phyloP scores from a whole-genome alignment of 2,329 filamentous ascomycete genomes.

The Sordariomycetes sp. region DNA sequence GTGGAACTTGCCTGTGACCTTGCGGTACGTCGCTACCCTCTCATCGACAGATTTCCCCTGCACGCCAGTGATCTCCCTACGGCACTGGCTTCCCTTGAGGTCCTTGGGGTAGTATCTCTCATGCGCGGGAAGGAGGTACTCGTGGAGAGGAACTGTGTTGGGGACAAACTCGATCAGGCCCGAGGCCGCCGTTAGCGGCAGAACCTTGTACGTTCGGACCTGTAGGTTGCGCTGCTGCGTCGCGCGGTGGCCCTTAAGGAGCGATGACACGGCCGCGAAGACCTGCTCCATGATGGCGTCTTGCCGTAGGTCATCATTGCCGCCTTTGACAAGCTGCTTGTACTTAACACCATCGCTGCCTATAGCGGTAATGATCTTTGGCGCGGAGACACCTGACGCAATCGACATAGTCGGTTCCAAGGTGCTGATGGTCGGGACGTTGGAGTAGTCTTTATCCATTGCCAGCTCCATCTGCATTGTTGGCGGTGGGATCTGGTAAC shows the following conservation, averaged over 20 bases:
- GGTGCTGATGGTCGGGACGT: conserved; percentile 61
- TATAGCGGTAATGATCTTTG: conserved; percentile 81
- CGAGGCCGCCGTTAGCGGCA: conserved; percentile 73
- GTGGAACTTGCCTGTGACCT: conserved; percentile 71
- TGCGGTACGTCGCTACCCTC: conserved; percentile 65
- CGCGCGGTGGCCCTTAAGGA: conserved; percentile 74
- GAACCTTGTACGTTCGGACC: conserved; percentile 93
- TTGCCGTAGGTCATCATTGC: conserved; percentile 90
- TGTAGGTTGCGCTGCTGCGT: conserved; percentile 82
- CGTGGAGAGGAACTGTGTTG: conserved; percentile 83
- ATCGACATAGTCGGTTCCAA: conserved; percentile 72
- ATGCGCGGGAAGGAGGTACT: conserved; percentile 87
- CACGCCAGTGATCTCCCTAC: conserved; percentile 67
- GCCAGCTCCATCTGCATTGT: conserved; percentile 78
- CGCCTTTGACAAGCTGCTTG: conserved; percentile 90
- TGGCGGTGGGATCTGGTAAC: conserved; percentile 69
- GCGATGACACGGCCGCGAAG: conserved; percentile 86
- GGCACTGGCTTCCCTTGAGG: conserved; percentile 62
- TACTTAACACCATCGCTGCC: conserved; percentile 69
- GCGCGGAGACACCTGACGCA: conserved; percentile 81
- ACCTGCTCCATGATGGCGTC: conserved; percentile 99
- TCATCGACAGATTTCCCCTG: conserved; percentile 59
- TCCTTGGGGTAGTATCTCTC: conserved; percentile 78
- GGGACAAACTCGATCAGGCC: conserved; percentile 97
- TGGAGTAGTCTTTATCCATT: conserved; percentile 62